Evolutionary conservation across 768 basidiomycete genomes (phyloP), one percentile per base, ranked within the genome.

Genomic region (Podaxis pistillaris): DNA sequence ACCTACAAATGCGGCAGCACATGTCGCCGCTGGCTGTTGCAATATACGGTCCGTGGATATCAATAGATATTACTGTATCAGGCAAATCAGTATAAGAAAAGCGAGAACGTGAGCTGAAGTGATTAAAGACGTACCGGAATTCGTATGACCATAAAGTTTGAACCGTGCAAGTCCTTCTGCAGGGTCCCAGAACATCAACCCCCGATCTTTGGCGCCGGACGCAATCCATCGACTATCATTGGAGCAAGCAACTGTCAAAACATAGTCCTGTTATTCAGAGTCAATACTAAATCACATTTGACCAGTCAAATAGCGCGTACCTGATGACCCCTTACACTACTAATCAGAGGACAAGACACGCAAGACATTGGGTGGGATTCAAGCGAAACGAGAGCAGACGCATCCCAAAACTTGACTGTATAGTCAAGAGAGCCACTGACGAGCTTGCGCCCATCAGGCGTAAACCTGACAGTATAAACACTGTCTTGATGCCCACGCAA

Each of bases 221-320:
- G 97, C 96, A 67, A 98, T 90, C 92, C 94, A 86, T 66, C 92
- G 87, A 3, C 93, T 93, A 74, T 98, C 96, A 65, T 94, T 90
- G 51, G 93, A 94, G 53, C 95, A 92, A 15, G 74, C 81, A n/a
- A 85, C 82, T n/a, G 78, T 79, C 51, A 85, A 70, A 38, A 85
- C 83, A 67, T 83, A 83, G 67, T 83, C 81, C 77, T 96, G 22
- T 47, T 22, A n/a, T 53, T 33, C 28, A 11, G 26, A 40, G 41
- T 38, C 22, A 56, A 24, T 33, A 28, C 12, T 24, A 6, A 4
- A 13, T 19, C 4, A 24, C 19, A 28, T 12, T 58, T 33, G 40
- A 47, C 26, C 28, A 30, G 17, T 83, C 81, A 74, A 9, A 33
- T 8, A 33, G 94, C 88, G 94, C 96, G 75, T 96, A 96, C 11